A percentile compares a stretch with the other conserved stretches of the same genome.
phyloP scores from a whole-genome alignment of 306 rosid genomes.

The Heteromeles arbutifolia region DNA sequence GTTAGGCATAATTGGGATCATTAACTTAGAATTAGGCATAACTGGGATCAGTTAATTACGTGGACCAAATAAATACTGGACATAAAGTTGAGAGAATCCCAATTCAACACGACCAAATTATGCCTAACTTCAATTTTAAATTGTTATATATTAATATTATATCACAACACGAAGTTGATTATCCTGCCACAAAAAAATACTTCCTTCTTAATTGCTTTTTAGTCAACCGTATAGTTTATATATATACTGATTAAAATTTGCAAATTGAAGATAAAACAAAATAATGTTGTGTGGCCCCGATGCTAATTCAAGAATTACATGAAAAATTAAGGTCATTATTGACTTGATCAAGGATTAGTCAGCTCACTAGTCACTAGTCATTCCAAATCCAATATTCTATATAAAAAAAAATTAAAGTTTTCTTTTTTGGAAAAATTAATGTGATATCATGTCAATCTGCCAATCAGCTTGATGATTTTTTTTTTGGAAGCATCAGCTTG shows the following conservation, averaged over 20 bases:
- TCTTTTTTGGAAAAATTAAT: not conserved
- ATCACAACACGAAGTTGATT: not conserved
- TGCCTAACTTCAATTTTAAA: not conserved
- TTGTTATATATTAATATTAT: not conserved
- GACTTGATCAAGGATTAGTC: not conserved
- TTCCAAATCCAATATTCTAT: not conserved
- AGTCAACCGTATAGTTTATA: not conserved
- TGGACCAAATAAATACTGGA: too few species aligned
- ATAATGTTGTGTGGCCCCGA: not conserved
- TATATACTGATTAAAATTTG: not conserved
- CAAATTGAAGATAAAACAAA: not conserved
- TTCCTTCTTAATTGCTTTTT: not conserved
- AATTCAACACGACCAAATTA: not conserved
- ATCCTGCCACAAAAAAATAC: not conserved
- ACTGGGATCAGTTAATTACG: too few species aligned
- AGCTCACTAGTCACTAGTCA: not conserved
- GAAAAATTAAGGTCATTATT: not conserved
- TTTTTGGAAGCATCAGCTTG: too few species aligned
- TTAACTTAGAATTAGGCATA: too few species aligned
- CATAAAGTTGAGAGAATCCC: not conserved
- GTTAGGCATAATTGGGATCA: too few species aligned
- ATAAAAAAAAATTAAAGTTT: not conserved
- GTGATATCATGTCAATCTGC: not conserved
- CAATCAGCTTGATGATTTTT: too few species aligned
- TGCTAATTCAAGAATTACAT: not conserved